A percentile compares a stretch with the other conserved stretches of the same genome.
Evolutionary conservation across 2,329 filamentous ascomycete genomes (phyloP).

Genomic region (Neoscytalidium dimidiatum): DNA sequence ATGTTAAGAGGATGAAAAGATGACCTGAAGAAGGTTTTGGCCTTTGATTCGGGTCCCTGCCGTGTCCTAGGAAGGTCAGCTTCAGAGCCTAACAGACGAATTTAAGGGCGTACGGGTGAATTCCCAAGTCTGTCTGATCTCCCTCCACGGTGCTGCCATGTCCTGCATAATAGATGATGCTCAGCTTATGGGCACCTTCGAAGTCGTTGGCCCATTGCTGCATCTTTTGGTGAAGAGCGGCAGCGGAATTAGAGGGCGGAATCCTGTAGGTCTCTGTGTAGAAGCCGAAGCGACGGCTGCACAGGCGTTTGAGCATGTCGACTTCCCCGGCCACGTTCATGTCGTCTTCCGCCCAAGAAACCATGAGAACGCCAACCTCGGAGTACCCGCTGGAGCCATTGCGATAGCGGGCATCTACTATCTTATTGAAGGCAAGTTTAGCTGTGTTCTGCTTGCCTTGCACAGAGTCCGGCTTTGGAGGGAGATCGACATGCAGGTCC

Average conservation of each 20-base stretch:
- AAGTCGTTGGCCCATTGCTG: slow-evolving; percentile 19
- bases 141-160: slow-evolving; percentile 20
- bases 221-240: slow-evolving; percentile 2
- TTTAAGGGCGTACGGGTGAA: background rate
- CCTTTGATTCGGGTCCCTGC: background rate
- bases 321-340: slow-evolving; percentile 22
- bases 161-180: slow-evolving; percentile 26
- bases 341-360: slow-evolving; percentile 23
- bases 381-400: slow-evolving; percentile 19
- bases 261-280: slow-evolving; percentile 22
- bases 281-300: slow-evolving; percentile 21
- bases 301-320: background rate
- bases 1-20: slow-evolving; percentile 3
- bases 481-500: background rate
- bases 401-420: background rate
- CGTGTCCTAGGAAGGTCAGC: background rate
- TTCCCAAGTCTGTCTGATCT: background rate
- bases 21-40: background rate
- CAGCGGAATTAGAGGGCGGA: background rate
- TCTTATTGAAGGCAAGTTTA: background rate
- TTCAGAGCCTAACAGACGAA: background rate
- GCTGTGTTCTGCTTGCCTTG: background rate
- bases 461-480: background rate
- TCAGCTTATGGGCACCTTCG: slow-evolving; percentile 21
- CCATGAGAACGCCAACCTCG: slow-evolving; percentile 22